phyloP scores from a whole-genome alignment of 106 monocot genomes.

The Hemerocallis citrina region DNA sequence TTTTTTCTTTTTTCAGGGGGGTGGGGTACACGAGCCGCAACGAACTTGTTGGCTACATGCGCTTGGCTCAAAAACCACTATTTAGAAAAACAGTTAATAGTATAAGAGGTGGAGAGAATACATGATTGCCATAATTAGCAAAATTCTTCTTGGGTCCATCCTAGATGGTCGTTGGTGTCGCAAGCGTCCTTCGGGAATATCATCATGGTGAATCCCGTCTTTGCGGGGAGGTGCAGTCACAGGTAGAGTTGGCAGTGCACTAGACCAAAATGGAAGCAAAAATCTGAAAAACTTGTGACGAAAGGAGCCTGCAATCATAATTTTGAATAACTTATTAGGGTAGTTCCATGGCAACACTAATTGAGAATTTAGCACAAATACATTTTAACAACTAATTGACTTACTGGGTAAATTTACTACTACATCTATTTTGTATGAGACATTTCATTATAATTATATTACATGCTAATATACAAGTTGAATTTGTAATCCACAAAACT shows the following conservation, averaged over 20 bases:
- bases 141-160: constrained; percentile 88
- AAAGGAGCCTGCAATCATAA: constrained; percentile 40
- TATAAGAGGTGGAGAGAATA: constrained; percentile 3
- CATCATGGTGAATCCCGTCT: constrained; percentile 43
- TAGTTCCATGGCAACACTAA: background rate
- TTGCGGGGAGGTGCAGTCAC: constrained; percentile 85
- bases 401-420: too few relatives aligned
- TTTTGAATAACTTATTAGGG: background rate
- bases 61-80: background rate
- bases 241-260: constrained; percentile 74
- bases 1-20: too few relatives aligned
- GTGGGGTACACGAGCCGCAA: too few relatives aligned
- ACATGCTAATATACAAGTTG: background rate
- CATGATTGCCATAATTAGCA: constrained; percentile 79
- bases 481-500: background rate
- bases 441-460: background rate
- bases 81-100: background rate
- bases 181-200: constrained; percentile 56
- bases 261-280: constrained; percentile 96
- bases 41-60: too few relatives aligned
- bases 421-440: background rate
- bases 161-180: constrained; percentile 74
- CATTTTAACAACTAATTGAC: background rate
- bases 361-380: background rate
- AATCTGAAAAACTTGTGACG: constrained; percentile 78